Percentiles rank a stretch among this genome's conserved stretches.
Evolutionary conservation across 2,329 filamentous ascomycete species (phyloP).

Genomic region (Penicillium decumbens): DNA sequence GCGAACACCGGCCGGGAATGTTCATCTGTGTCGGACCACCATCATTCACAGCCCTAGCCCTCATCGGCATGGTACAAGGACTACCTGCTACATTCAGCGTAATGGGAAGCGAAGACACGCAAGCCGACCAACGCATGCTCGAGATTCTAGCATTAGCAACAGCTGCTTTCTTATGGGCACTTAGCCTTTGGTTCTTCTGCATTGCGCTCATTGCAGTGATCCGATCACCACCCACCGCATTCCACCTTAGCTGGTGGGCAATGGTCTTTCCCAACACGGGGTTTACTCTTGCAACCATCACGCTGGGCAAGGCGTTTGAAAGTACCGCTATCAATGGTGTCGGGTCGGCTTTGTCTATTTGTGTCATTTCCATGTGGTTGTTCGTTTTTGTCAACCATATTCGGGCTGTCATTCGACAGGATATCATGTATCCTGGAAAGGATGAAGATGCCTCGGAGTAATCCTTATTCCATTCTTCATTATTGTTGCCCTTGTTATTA

Average conservation of each 20-base stretch:
- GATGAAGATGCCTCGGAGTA: constrained; percentile 52
- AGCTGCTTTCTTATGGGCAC: constrained; percentile 60
- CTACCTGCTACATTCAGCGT: constrained; percentile 48
- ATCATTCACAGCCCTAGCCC: constrained; percentile 64
- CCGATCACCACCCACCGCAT: constrained; percentile 41
- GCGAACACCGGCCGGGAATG: constrained; percentile 63
- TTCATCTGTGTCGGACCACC: constrained; percentile 75
- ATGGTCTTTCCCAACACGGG: constrained; percentile 65
- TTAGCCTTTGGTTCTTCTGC: constrained; percentile 56
- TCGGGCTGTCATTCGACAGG: constrained; percentile 47
- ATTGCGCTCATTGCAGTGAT: constrained; percentile 48
- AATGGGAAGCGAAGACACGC: constrained; percentile 33
- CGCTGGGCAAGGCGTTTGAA: constrained; percentile 51
- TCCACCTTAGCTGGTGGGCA: constrained; percentile 57
- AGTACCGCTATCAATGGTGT: constrained; percentile 53
- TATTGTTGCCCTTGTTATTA: not conserved
- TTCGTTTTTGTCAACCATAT: constrained; percentile 50
- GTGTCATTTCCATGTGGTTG: constrained; percentile 54
- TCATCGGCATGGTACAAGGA: constrained; percentile 63
- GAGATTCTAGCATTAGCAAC: constrained; percentile 46
- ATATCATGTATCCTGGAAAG: constrained; percentile 57
- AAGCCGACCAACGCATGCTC: constrained; percentile 37
- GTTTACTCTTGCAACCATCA: constrained; percentile 57
- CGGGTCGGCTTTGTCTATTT: constrained; percentile 53
- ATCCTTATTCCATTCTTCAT: not conserved